Conservation (phyloP, 495 filamentous ascomycete species). For the Penicillium crystallinum region DNA sequence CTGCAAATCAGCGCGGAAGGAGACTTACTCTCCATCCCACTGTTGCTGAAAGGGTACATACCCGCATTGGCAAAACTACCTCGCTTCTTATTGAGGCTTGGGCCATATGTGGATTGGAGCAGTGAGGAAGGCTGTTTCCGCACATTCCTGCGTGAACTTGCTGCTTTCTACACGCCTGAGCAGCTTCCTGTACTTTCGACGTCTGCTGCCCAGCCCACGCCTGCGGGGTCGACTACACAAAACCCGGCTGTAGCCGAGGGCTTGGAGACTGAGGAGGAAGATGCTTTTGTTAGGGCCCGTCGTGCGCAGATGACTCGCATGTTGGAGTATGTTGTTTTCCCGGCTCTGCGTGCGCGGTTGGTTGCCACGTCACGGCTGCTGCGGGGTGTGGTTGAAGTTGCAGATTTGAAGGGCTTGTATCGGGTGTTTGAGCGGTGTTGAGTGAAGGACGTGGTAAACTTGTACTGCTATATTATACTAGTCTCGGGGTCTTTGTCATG, state of each 20-base stretch:
- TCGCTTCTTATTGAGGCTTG: conserved; percentile 79
- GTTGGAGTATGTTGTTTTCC: conserved; percentile 84
- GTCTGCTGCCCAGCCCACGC: conserved; percentile 8
- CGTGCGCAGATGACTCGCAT: conserved; percentile 61
- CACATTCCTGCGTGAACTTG: conserved; percentile 80
- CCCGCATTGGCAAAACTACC: conserved; percentile 84
- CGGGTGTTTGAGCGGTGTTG: conserved; percentile 95
- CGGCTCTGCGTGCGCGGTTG: conserved; percentile 74
- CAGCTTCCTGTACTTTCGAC: conserved; percentile 57
- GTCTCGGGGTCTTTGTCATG: not conserved
- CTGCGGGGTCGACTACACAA: not conserved
- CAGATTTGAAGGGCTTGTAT: conserved; percentile 91
- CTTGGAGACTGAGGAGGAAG: conserved; percentile 19
- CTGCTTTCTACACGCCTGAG: conserved; percentile 87
- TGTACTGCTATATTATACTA: not conserved
- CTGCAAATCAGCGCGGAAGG: conserved; percentile 76
- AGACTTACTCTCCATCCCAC: conserved; percentile 70
- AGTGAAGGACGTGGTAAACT: conserved; percentile 11
- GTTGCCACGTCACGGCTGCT: conserved; percentile 79
- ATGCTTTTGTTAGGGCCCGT: conserved; percentile 52
- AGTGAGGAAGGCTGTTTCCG: conserved; percentile 83
- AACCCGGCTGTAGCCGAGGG: conserved; percentile 11
- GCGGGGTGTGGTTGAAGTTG: conserved; percentile 79
- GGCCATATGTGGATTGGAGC: conserved; percentile 83
- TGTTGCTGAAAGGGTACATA: conserved; percentile 84